These are phyloP conservation scores for Fusarium sp. DNA, from an alignment of 2,329 filamentous ascomycete species.

Conservation along the genomic window DNA sequence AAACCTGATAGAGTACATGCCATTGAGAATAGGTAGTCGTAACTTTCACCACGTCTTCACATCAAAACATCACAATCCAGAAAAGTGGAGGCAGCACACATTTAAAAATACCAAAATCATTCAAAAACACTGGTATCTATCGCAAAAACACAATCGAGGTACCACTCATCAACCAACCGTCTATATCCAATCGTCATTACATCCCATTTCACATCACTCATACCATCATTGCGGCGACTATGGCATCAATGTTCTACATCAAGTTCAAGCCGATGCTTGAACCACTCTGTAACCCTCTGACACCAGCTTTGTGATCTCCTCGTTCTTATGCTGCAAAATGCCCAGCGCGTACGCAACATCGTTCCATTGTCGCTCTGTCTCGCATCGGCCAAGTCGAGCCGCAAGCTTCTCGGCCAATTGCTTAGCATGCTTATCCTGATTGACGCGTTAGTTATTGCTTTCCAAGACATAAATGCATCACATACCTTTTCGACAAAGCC, in stretches of 20 bases:
- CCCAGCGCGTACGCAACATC: conserved; percentile 95
- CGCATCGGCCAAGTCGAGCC: conserved; percentile 84
- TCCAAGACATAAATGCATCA: conserved; percentile 7
- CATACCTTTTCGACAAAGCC: conserved; percentile 97
- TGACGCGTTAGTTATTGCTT: conserved; percentile 31
- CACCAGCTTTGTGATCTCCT: conserved; percentile 84
- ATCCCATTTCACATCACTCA: conserved; percentile 41
- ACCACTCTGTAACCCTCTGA: conserved; percentile 82
- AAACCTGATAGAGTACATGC: background rate
- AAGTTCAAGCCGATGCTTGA: conserved; percentile 66
- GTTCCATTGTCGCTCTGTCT: conserved; percentile 96
- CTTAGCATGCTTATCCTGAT: conserved; percentile 94
- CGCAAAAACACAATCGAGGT: conserved; percentile 18
- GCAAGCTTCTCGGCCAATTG: conserved; percentile 94
- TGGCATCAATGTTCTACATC: conserved; percentile 22
- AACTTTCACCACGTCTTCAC: background rate
- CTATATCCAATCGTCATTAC: conserved; percentile 43
- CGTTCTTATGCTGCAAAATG: conserved; percentile 91
- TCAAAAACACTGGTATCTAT: conserved; percentile 41
- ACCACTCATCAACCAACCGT: conserved; percentile 30
- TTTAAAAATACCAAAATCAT: conserved; percentile 32
- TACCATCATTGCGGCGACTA: conserved; percentile 42
- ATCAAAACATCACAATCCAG: background rate
- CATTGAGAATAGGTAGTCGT: accelerated
- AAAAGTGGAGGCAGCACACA: conserved; percentile 31